Evolutionary conservation across 306 rosid species (phyloP).

Genomic region (Macrotyloma uniflorum): DNA sequence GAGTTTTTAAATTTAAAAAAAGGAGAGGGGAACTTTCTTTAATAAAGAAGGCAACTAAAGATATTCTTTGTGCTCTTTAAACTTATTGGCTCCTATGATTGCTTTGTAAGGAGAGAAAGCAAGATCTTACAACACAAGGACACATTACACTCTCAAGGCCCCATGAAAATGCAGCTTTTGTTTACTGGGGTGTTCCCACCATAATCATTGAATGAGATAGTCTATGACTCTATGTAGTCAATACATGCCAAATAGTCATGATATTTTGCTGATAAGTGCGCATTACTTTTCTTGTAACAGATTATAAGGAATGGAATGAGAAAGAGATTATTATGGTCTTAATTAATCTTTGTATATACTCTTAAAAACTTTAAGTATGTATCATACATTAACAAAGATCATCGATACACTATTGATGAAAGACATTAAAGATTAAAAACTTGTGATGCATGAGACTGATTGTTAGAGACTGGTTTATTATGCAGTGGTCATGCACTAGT

Average conservation of each 20-base stretch:
- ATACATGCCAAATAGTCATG: slow-evolving; percentile 21
- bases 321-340: background rate
- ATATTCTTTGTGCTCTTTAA: slow-evolving; percentile 55
- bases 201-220: slow-evolving; percentile 40
- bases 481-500: background rate
- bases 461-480: background rate
- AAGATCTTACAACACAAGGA: slow-evolving; percentile 56
- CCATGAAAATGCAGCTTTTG: slow-evolving; percentile 58
- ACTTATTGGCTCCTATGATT: slow-evolving; percentile 44
- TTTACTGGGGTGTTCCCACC: slow-evolving; percentile 37
- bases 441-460: background rate
- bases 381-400: background rate
- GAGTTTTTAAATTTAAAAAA: slow-evolving; percentile 51
- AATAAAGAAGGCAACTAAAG: slow-evolving; percentile 61
- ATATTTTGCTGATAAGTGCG: slow-evolving; percentile 9
- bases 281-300: slow-evolving; percentile 26
- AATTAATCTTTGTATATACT: background rate
- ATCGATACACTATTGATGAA: background rate
- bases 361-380: too few relatives aligned
- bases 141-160: slow-evolving; percentile 44
- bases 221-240: background rate
- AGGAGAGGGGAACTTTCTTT: slow-evolving; percentile 60
- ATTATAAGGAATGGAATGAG: background rate
- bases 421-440: background rate
- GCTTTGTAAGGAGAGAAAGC: slow-evolving; percentile 83